Evolutionary conservation across 2,329 filamentous ascomycete species (phyloP).

Genomic region (Verticillium alfalfae): DNA sequence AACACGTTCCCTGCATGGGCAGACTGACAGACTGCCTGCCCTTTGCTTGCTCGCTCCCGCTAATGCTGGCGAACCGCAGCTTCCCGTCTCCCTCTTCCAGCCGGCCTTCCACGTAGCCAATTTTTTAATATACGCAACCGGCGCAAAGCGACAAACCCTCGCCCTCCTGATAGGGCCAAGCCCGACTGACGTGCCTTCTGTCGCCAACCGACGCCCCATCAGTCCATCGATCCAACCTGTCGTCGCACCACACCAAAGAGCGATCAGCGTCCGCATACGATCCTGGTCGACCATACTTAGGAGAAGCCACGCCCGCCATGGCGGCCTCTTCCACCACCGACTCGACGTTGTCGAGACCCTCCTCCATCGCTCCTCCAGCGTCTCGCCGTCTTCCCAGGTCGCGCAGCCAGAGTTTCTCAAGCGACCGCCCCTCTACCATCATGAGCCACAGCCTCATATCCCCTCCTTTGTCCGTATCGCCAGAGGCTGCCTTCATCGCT

Average conservation of each 20-base stretch:
- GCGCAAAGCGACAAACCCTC: slow-evolving; percentile 1
- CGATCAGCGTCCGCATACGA: slow-evolving; percentile 3
- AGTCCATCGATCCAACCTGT: slow-evolving; percentile 8
- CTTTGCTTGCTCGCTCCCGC: background rate
- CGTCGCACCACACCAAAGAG: slow-evolving; percentile 9
- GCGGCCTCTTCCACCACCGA: slow-evolving; percentile 6
- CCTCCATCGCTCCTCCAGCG: slow-evolving; percentile 25
- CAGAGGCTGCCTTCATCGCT: slow-evolving; percentile 82
- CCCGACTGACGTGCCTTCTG: background rate
- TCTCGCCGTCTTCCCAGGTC: slow-evolving; percentile 29
- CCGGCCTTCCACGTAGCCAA: slow-evolving; percentile 7
- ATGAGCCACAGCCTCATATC: slow-evolving; percentile 54
- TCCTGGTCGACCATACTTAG: background rate
- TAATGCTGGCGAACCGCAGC: slow-evolving; percentile 8
- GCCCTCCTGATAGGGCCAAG: slow-evolving; percentile 6
- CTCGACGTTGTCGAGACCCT: slow-evolving; percentile 21
- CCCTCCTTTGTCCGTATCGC: slow-evolving; percentile 64
- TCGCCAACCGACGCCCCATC: slow-evolving; percentile 4
- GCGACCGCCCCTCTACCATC: slow-evolving; percentile 61
- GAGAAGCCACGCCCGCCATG: slow-evolving; percentile 6
- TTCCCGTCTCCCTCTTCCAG: slow-evolving; percentile 7
- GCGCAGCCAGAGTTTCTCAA: slow-evolving; percentile 61
- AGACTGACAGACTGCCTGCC: background rate
- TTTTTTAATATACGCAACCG: slow-evolving; percentile 9
- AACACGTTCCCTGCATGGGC: background rate